These are phyloP conservation scores for Agaricus blazei DNA, from an alignment of 768 basidiomycete species.

Conservation along the genomic window DNA sequence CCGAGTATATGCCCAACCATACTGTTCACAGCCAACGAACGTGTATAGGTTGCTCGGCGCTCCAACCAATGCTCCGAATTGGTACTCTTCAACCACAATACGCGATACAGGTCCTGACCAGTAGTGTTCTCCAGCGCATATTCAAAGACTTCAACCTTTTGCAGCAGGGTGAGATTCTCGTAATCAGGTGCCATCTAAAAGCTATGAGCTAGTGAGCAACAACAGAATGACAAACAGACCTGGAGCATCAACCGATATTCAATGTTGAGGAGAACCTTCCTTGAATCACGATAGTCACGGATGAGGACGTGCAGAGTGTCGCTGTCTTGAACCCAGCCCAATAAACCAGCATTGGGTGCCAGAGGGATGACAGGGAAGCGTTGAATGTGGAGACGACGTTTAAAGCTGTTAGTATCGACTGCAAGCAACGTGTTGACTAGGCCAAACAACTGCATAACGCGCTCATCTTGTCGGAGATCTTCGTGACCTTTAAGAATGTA, in stretches of 20 bases:
- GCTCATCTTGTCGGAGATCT: constrained; percentile 96
- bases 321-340: constrained; percentile 94
- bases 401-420: constrained; percentile 92
- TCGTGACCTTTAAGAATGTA: constrained; percentile 96
- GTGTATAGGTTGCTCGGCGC: constrained; percentile 90
- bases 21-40: constrained; percentile 92
- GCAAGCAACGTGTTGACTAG: constrained; percentile 93
- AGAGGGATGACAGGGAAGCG: constrained; percentile 89
- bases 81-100: constrained; percentile 91
- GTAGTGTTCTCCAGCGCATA: constrained; percentile 98
- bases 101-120: constrained; percentile 94
- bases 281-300: constrained; percentile 91
- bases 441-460: constrained; percentile 98
- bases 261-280: constrained; percentile 95
- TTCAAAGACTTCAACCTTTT: constrained; percentile 99
- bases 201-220: constrained; percentile 1
- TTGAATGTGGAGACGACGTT: constrained; percentile 92
- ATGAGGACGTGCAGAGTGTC: constrained; percentile 96
- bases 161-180: constrained; percentile 86
- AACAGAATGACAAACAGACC: constrained; percentile 35
- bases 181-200: constrained; percentile 98
- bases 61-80: constrained; percentile 99
- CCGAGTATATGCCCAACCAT: constrained; percentile 99
- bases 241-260: constrained; percentile 99
- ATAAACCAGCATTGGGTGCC: constrained; percentile 89